A percentile compares a stretch with the other conserved stretches of the same genome.
Evolutionary conservation across 2,329 filamentous ascomycete species (phyloP).

Genomic region (Bimuria novae-zelandiae): DNA sequence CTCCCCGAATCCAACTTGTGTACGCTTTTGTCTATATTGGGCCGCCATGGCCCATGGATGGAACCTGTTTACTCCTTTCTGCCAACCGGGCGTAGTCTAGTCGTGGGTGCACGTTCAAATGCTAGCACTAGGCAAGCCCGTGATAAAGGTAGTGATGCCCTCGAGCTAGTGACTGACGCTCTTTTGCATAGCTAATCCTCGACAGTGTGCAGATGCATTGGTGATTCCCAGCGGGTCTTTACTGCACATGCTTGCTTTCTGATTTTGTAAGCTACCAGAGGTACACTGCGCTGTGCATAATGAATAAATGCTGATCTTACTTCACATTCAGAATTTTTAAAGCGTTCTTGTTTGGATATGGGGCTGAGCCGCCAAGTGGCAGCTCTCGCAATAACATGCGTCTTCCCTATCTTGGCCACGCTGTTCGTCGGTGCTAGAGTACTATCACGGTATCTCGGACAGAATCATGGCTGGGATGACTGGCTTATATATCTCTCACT

Average conservation of each 20-base stretch:
- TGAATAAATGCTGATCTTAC: not conserved
- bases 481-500: conserved; percentile 34
- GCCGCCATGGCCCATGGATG: not conserved
- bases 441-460: conserved; percentile 34
- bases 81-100: not conserved
- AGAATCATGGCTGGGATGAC: conserved; percentile 42
- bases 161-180: not conserved
- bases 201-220: not conserved
- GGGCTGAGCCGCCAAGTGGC: conserved; percentile 34
- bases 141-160: conserved; percentile 2
- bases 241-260: not conserved
- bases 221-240: not conserved
- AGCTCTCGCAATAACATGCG: conserved; percentile 29
- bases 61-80: not conserved
- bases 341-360: conserved; percentile 12
- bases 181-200: not conserved
- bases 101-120: not conserved
- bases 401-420: conserved; percentile 34
- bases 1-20: not conserved
- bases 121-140: not conserved
- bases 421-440: conserved; percentile 33
- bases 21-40: not conserved
- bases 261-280: not conserved
- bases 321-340: not conserved
- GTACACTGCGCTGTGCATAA: not conserved